These are phyloP conservation scores for Auriscalpium microsporum DNA, from an alignment of 768 basidiomycete genomes.

Conservation along the genomic window DNA sequence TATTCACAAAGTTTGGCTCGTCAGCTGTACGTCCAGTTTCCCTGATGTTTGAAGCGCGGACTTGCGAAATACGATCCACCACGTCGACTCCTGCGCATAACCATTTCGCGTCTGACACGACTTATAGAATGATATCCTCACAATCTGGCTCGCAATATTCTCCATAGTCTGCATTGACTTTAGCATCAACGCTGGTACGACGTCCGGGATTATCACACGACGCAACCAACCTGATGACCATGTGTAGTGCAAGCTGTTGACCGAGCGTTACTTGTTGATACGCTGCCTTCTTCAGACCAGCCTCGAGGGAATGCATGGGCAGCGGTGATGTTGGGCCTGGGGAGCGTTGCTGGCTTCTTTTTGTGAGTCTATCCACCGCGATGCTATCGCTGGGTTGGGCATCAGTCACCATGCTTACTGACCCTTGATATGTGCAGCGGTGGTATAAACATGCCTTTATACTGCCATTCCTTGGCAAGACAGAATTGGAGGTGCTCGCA, in stretches of 20 bases:
- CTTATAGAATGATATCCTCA: constrained; percentile 53
- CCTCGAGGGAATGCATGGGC: constrained; percentile 92
- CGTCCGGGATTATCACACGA: constrained; percentile 2
- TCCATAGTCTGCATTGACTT: constrained; percentile 67
- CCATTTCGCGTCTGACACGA: constrained; percentile 2
- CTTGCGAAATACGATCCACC: too few species aligned
- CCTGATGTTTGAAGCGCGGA: too few species aligned
- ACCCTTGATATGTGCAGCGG: constrained; percentile 41
- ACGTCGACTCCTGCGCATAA: too few species aligned
- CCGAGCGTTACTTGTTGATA: constrained; percentile 86
- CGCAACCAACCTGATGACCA: constrained; percentile 19
- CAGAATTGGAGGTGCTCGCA: constrained; percentile 75
- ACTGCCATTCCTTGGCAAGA: constrained; percentile 69
- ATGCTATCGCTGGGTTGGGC: neutral
- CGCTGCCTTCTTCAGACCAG: constrained; percentile 63
- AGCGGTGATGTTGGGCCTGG: constrained; percentile 82
- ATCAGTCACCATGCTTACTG: neutral
- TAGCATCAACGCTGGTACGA: constrained; percentile 44
- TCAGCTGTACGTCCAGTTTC: constrained; percentile 22
- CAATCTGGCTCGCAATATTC: constrained; percentile 69
- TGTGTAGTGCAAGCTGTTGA: constrained; percentile 76
- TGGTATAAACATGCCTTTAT: constrained; percentile 64
- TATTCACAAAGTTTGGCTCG: constrained; percentile 31
- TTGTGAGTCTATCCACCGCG: constrained; percentile 43
- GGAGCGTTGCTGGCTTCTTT: constrained; percentile 82